These are phyloP conservation scores for Exophiala aquamarina DNA, from an alignment of 2,329 filamentous ascomycete species.

Conservation along the genomic window DNA sequence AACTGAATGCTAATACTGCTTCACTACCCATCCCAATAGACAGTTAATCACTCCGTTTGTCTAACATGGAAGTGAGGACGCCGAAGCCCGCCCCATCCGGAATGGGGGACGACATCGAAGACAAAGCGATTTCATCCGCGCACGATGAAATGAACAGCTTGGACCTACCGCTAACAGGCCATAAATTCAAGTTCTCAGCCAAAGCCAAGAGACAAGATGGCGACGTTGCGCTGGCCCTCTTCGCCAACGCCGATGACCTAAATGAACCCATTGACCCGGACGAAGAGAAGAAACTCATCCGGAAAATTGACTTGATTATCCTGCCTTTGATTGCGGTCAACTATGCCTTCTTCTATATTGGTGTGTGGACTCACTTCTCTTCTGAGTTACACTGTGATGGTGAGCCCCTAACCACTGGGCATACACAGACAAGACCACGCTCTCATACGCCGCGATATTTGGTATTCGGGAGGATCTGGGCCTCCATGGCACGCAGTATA, in stretches of 20 bases:
- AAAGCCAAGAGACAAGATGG: conserved; percentile 35
- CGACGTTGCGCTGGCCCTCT: conserved; percentile 54
- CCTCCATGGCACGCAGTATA: conserved; percentile 44
- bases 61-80: too few species aligned
- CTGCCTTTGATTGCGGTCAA: conserved; percentile 57
- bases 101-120: conserved; percentile 14
- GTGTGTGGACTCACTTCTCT: conserved; percentile 11
- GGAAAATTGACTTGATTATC: conserved; percentile 61
- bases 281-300: conserved; percentile 49
- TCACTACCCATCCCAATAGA: too few species aligned
- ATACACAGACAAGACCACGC: conserved; percentile 32
- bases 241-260: conserved; percentile 48
- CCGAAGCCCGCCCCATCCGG: too few species aligned
- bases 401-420: too few species aligned
- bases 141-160: conserved; percentile 19
- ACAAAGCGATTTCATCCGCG: conserved; percentile 14
- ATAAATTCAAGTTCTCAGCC: conserved; percentile 24
- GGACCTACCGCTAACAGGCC: conserved; percentile 12
- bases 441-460: conserved; percentile 62
- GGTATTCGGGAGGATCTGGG: conserved; percentile 60
- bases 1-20: too few species aligned
- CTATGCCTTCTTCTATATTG: conserved; percentile 55
- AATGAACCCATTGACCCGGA: conserved; percentile 46
- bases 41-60: too few species aligned
- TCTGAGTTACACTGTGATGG: too few species aligned